Evolutionary conservation across 345 rosid genomes (phyloP).

Genomic region (Rhizophora apiculata): DNA sequence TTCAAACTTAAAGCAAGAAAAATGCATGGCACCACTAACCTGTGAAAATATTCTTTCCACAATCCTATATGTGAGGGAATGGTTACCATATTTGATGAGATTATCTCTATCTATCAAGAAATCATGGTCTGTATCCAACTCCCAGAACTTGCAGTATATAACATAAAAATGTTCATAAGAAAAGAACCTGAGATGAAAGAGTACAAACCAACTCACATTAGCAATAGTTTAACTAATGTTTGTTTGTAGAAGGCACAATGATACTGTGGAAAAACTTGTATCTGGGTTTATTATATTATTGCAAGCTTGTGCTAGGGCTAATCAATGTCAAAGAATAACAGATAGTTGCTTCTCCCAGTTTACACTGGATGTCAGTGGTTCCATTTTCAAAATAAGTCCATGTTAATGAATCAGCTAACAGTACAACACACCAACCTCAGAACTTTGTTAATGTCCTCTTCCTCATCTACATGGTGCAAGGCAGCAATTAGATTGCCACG

Average conservation of each 20-base stretch:
- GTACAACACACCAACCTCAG: conserved; percentile 49
- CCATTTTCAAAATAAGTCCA: neutral
- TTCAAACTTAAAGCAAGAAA: conserved; percentile 1
- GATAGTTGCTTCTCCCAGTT: neutral
- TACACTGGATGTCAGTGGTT: neutral
- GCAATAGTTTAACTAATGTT: neutral
- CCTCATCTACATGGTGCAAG: conserved; percentile 89
- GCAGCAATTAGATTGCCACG: conserved; percentile 83
- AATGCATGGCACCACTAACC: conserved; percentile 36
- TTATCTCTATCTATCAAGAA: conserved; percentile 90
- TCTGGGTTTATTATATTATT: too few species aligned
- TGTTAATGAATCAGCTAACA: neutral
- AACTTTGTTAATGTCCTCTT: conserved; percentile 96
- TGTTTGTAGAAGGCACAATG: too few species aligned
- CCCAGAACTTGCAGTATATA: conserved; percentile 99
- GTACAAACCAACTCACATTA: conserved; percentile 2
- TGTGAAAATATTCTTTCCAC: conserved; percentile 90
- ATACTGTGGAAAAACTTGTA: too few species aligned
- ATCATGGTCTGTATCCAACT: conserved; percentile 95
- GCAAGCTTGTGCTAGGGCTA: too few species aligned
- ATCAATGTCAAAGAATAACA: too few species aligned
- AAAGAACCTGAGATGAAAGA: conserved; percentile 59
- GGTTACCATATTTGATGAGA: conserved; percentile 89
- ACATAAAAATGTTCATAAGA: conserved; percentile 95
- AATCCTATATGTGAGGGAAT: conserved; percentile 90